Conservation (phyloP, 306 rosid genomes). For the cucumber (Cucumis sativus) region DNA sequence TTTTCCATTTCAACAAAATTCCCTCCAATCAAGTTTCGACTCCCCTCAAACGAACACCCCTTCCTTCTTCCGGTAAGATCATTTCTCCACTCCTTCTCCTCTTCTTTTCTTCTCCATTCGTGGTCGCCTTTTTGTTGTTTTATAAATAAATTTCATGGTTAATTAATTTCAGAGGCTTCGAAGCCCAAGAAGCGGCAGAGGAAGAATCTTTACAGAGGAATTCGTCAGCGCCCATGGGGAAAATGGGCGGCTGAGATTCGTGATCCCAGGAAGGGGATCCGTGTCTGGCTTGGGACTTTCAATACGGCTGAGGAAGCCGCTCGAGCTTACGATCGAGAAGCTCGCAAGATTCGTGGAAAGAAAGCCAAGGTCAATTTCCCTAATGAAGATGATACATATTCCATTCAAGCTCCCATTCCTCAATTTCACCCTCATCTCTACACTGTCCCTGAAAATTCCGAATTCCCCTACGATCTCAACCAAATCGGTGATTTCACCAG, state of each 20-base stretch:
- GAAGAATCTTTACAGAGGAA: conserved; percentile 84
- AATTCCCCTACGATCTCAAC: conserved; percentile 47
- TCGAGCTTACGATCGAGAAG: conserved; percentile 80
- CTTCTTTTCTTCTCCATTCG: too few species aligned
- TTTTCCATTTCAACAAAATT: conserved; percentile 9
- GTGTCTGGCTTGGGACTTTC: conserved; percentile 94
- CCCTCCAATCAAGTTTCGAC: conserved; percentile 7
- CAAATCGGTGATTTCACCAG: conserved; percentile 12
- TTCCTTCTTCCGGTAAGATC: conserved; percentile 28
- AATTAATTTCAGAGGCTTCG: background rate
- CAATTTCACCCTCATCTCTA: conserved; percentile 12
- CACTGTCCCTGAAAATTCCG: conserved; percentile 13
- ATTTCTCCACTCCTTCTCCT: background rate
- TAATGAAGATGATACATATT: conserved; percentile 35
- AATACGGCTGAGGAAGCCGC: conserved; percentile 94
- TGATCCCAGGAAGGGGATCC: conserved; percentile 85
- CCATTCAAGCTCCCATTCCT: conserved; percentile 12
- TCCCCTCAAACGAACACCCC: conserved; percentile 15
- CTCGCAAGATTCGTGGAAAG: conserved; percentile 78
- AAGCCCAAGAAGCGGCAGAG: conserved; percentile 63
- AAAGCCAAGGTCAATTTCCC: conserved; percentile 93
- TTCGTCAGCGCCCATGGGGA: conserved; percentile 92
- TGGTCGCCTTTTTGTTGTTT: too few species aligned
- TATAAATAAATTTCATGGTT: too few species aligned
- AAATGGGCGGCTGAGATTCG: conserved; percentile 99